A percentile compares a stretch with the other conserved stretches of the same genome.
Evolutionary conservation across 2,329 filamentous ascomycete species (phyloP).

Genomic region (Cercospora beticola): DNA sequence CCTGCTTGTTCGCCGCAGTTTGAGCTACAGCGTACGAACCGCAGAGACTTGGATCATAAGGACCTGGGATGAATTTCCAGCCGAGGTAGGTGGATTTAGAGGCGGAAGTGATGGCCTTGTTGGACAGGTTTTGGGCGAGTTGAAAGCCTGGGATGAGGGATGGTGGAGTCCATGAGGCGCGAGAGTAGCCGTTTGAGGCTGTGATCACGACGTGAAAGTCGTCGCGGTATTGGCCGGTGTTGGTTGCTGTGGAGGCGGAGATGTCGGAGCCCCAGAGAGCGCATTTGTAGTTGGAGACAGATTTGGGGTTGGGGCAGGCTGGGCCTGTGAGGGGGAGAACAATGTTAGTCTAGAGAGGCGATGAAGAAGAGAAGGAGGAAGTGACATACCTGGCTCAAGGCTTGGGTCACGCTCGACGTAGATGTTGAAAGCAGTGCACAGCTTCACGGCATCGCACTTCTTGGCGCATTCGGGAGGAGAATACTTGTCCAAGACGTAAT

Average conservation of each 20-base stretch:
- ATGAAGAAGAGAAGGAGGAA: neutral
- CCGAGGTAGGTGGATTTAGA: slow-evolving; percentile 25
- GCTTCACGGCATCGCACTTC: slow-evolving; percentile 27
- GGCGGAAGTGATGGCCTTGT: slow-evolving; percentile 30
- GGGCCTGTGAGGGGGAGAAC: slow-evolving; percentile 27
- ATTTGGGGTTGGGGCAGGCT: slow-evolving; percentile 32
- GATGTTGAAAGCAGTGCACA: slow-evolving; percentile 32
- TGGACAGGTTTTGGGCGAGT: slow-evolving; percentile 34
- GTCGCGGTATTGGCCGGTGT: slow-evolving; percentile 29
- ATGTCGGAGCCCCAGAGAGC: slow-evolving; percentile 38
- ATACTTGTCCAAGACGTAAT: slow-evolving; percentile 29
- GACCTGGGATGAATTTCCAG: slow-evolving; percentile 31
- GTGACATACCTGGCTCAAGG: slow-evolving; percentile 20
- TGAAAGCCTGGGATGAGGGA: slow-evolving; percentile 32
- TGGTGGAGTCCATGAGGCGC: slow-evolving; percentile 24
- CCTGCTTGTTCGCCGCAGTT: slow-evolving; percentile 24
- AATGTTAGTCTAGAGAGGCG: slow-evolving; percentile 2
- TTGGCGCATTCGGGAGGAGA: slow-evolving; percentile 25
- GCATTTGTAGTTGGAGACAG: slow-evolving; percentile 38
- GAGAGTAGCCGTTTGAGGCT: slow-evolving; percentile 36
- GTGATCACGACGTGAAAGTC: slow-evolving; percentile 34
- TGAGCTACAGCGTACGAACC: slow-evolving; percentile 30
- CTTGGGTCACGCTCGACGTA: slow-evolving; percentile 31
- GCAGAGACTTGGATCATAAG: slow-evolving; percentile 31
- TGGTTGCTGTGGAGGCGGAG: slow-evolving; percentile 28